Percentiles rank a stretch among this genome's conserved stretches.
Conservation (phyloP, 352 stramenopile genomes). For the Phytophthora melonis region DNA sequence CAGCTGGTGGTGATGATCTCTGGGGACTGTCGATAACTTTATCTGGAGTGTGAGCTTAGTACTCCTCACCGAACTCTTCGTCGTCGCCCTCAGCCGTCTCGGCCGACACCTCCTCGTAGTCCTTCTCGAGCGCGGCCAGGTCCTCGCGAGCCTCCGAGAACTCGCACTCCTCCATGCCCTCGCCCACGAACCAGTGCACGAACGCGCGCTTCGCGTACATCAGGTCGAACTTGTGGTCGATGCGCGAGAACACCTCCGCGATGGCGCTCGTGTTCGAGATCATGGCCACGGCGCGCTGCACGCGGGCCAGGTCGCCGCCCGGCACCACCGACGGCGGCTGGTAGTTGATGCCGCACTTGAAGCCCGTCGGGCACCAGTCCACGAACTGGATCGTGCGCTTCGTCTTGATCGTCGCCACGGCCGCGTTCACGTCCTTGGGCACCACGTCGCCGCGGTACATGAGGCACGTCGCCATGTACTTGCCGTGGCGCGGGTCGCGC, state of each 20-base stretch:
- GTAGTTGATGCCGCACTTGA: constrained; percentile 97
- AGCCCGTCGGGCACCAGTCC: constrained; percentile 97
- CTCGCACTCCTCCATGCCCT: constrained; percentile 99
- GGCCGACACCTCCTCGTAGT: constrained; percentile 98
- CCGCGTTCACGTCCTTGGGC: constrained; percentile 94
- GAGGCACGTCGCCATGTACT: constrained; percentile 99
- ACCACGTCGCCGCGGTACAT: constrained; percentile 98
- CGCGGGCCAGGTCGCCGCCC: no score
- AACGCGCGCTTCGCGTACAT: constrained; percentile 99
- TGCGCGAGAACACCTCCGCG: constrained; percentile 95
- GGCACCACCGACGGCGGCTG: no score
- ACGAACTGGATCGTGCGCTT: constrained; percentile 99
- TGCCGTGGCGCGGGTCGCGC: constrained; percentile 97
- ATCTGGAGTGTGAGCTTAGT: constrained; percentile 48
- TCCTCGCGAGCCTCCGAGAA: constrained; percentile 98
- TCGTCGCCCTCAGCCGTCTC: constrained; percentile 96
- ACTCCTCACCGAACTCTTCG: constrained; percentile 92
- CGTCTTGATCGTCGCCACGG: constrained; percentile 98
- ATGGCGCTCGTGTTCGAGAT: constrained; percentile 98
- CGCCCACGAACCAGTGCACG: constrained; percentile 98
- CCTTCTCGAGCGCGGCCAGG: constrained; percentile 97
- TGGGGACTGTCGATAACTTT: constrained; percentile 2
- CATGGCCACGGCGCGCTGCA: no score
- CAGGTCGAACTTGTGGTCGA: constrained; percentile 99
- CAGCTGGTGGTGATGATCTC: constrained; percentile 20